Evolutionary conservation across 1,139 yeast species (phyloP), one percentile per base, ranked within the genome.

Genomic region (Geotrichum aggregatum): DNA sequence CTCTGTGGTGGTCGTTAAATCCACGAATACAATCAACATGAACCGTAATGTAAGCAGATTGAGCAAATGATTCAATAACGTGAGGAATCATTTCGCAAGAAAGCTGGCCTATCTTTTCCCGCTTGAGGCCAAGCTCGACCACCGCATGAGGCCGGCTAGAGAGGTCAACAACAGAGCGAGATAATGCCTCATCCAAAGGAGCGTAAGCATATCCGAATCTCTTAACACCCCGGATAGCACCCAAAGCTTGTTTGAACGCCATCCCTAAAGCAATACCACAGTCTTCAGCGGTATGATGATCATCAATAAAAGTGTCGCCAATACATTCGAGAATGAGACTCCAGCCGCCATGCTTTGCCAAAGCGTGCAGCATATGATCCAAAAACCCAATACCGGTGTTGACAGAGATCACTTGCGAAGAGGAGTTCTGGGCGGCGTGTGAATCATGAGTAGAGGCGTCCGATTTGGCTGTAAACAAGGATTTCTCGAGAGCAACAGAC

Each of bases 291-390:
- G 96, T 83, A 69, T 92, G 98, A 69, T 92, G 98, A 71, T 92
- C 98, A 67, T 92, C 98, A 52, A 92, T 91, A 69, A 89, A 95
- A 64, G 89, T 74, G 67, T 92, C 98, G 38, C 98, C 98, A 56
- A 85, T 78, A 70, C 98, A 91, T 65, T 87, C 95, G 26, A 92
- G 78, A 33, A 87, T 75, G 56, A 92, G 69, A 19, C 96, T 87
- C 98, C 98, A 92, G 13, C 98, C 98, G 1, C 94, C 76, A 70
- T 92, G 98, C 66, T 92, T 92, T 42, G 98, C 97, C 61, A 92
- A 76, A 0, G 98, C 98, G 65, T 91, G 97, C 44, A 92, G 75
- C 98, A 92, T 92, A 69, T 92, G 98, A 72, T 92, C 98, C 57
- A 92, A 74, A 67, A 92, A 92, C 1, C 98, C 98, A 52, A 92